These are phyloP conservation scores for Alternaria ventricosa DNA, from an alignment of 2,329 filamentous ascomycete species.

Conservation along the genomic window DNA sequence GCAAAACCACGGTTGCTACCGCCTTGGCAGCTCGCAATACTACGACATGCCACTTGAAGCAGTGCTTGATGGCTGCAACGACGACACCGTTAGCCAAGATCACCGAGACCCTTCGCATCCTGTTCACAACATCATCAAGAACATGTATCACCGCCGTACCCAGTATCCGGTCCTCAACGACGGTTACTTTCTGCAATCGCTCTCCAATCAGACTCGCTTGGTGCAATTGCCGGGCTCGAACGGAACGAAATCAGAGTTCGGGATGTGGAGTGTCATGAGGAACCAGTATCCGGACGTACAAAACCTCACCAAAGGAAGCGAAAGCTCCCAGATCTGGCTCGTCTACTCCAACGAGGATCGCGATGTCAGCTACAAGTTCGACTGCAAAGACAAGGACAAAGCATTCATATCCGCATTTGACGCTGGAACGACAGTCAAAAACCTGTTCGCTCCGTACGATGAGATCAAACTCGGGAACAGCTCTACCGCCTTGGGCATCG, in stretches of 20 bases:
- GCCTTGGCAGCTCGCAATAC: conserved; percentile 63
- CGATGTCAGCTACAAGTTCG: background rate
- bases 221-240: background rate
- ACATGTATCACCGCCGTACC: background rate
- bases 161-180: background rate
- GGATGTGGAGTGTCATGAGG: conserved; percentile 66
- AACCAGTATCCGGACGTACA: conserved; percentile 60
- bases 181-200: background rate
- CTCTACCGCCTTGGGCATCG: conserved; percentile 47
- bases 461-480: conserved; percentile 60
- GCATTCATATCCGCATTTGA: conserved; percentile 60
- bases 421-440: conserved; percentile 63
- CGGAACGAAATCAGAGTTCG: conserved; percentile 5
- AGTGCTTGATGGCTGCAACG: conserved; percentile 62
- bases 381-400: conserved; percentile 47
- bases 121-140: conserved; percentile 65
- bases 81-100: conserved; percentile 64
- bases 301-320: background rate
- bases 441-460: conserved; percentile 68
- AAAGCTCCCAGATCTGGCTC: background rate
- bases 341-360: background rate
- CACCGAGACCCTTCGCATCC: conserved; percentile 69
- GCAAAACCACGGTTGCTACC: conserved; percentile 70
- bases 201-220: background rate
- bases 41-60: conserved; percentile 64